These are phyloP conservation scores for Aspergillus ellipticus DNA, from an alignment of 495 filamentous ascomycete genomes.

Conservation along the genomic window DNA sequence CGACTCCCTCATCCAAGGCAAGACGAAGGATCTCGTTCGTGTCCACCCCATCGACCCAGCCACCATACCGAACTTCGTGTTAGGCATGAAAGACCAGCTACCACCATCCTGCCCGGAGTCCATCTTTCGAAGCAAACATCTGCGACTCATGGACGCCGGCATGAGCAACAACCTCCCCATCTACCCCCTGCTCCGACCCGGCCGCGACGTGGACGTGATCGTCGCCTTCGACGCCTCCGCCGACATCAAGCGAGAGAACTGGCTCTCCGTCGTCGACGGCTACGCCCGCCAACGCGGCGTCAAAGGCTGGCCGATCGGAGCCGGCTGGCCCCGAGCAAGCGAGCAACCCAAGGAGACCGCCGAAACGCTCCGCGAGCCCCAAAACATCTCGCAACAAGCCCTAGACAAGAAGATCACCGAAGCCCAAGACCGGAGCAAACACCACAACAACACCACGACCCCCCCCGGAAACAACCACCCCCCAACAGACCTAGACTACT, in stretches of 20 bases:
- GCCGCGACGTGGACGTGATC: constrained; percentile 84
- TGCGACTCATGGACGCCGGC: constrained; percentile 93
- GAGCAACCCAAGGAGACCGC: constrained; percentile 52
- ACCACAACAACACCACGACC: constrained; percentile 14
- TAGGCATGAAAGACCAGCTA: constrained; percentile 72
- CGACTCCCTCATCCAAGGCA: constrained; percentile 82
- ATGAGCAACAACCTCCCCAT: constrained; percentile 98
- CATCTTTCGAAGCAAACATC: constrained; percentile 62
- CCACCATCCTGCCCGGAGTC: constrained; percentile 70
- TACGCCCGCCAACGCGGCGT: constrained; percentile 85
- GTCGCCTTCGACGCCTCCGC: constrained; percentile 85
- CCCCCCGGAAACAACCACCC: constrained; percentile 5
- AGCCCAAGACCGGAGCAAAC: constrained; percentile 51
- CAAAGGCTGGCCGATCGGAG: constrained; percentile 88
- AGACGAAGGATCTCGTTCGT: constrained; percentile 76
- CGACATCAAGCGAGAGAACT: constrained; percentile 83
- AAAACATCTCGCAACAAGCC: constrained; percentile 55
- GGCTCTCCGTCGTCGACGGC: constrained; percentile 88
- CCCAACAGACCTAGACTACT: constrained; percentile 72
- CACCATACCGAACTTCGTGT: constrained; percentile 78
- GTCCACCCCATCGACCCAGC: constrained; percentile 92
- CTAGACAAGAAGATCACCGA: constrained; percentile 60
- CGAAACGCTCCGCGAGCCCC: constrained; percentile 64
- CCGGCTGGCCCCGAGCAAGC: constrained; percentile 74
- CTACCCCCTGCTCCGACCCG: constrained; percentile 86